Conservation (phyloP, 2,329 filamentous ascomycete genomes). For the Clonostachys byssicola region DNA sequence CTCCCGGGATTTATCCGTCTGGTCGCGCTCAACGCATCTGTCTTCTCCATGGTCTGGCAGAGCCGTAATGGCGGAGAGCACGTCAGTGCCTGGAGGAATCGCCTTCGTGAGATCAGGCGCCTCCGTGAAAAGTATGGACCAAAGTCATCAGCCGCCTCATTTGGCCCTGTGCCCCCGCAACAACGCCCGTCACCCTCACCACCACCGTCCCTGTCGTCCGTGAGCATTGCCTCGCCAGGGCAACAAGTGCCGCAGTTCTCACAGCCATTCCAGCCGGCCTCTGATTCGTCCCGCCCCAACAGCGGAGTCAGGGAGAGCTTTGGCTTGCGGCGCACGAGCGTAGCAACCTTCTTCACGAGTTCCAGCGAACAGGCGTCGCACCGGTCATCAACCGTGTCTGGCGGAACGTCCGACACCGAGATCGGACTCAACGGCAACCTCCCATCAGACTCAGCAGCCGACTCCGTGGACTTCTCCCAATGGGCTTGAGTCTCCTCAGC, state of each 20-base stretch:
- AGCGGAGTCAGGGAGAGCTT: slow-evolving; percentile 57
- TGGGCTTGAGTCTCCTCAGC: slow-evolving; percentile 34
- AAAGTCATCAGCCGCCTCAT: slow-evolving; percentile 20
- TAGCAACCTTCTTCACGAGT: slow-evolving; percentile 60
- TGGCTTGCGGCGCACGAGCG: slow-evolving; percentile 56
- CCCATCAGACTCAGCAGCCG: slow-evolving; percentile 29
- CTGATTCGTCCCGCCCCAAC: slow-evolving; percentile 29
- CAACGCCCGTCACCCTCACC: slow-evolving; percentile 13
- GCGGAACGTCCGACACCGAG: slow-evolving; percentile 52
- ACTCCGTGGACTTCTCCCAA: slow-evolving; percentile 45
- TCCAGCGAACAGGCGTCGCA: slow-evolving; percentile 54
- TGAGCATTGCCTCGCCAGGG: background rate
- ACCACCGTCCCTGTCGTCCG: slow-evolving; percentile 21
- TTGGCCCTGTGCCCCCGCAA: slow-evolving; percentile 2
- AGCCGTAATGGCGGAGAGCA: slow-evolving; percentile 74
- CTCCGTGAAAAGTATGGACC: slow-evolving; percentile 66
- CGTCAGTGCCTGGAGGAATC: slow-evolving; percentile 83
- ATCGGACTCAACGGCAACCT: slow-evolving; percentile 13
- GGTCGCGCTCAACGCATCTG: slow-evolving; percentile 86
- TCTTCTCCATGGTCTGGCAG: slow-evolving; percentile 90
- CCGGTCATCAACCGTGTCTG: slow-evolving; percentile 52
- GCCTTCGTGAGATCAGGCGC: slow-evolving; percentile 78
- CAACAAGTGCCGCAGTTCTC: slow-evolving; percentile 2
- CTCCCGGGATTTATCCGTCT: slow-evolving; percentile 84
- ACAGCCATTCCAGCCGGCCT: slow-evolving; percentile 11